Base-by-base conservation (phyloP, 140 eudicot species). In the Ambrosia hybrid region DNA sequence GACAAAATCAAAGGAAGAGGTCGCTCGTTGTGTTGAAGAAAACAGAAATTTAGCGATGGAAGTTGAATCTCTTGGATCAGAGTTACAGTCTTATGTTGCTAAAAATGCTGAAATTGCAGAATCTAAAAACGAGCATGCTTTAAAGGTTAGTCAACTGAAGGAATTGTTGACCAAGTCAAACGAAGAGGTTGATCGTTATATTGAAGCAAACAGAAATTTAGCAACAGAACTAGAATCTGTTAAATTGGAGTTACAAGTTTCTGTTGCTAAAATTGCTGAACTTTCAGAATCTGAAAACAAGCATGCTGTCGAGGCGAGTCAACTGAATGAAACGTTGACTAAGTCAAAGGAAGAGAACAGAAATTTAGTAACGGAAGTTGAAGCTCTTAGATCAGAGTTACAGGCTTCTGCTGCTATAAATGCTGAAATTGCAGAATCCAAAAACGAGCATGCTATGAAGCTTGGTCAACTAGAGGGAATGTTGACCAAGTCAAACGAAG, bases 221-320 rank as follows among this genome's bases (percentile, higher is more conserved):
- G 26, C 65, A 57, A 68, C 21, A 3, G 41, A 45, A 67, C 38
- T 78, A 43, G 76, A 85, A 37, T 79, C 76, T 53, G 62, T 85
- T 13, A 83, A 63, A 65, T 86, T 78, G 11, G 82, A 89, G 65
- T 83, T 85, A 56, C 76, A 89, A 71, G 85, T 55, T 5, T 72
- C 79, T 34, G 60, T 51, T 51, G 78, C 81, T 67, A 76, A 84
- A 38, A 83, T 86, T 39, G 57, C 71, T 58, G 74, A 79, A 49
- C 71, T 86, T 56, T 81, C 86, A 9, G 82, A 78, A 75, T 76
- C 84, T 3, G 78, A 81, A 12, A 67, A 72, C 49, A 71, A 26
- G 65, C 21, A 74, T 21, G 65, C 6, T 37, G 26, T 61, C 41
- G 82, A 83, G 81, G 52, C 69, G 0, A 72, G 66, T 59, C 73